A percentile compares a stretch with the other conserved stretches of the same genome.
Evolutionary conservation across 257 asterid genomes (phyloP).

Genomic region (Solanum ahanhuiri): DNA sequence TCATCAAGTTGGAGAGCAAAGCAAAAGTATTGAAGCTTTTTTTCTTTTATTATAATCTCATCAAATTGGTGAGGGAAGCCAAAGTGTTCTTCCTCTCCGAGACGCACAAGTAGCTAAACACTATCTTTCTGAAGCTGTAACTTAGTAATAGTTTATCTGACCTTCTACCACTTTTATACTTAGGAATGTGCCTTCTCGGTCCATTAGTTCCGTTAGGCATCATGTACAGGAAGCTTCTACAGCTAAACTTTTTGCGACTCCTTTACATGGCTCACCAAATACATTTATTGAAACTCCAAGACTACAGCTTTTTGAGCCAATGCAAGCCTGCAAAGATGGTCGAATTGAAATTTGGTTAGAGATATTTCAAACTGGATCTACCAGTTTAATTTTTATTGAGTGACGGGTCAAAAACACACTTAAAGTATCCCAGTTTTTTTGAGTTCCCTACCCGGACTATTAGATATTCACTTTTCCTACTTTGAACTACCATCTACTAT

Average conservation of each 20-base stretch:
- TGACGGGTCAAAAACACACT: background rate
- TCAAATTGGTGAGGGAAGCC: background rate
- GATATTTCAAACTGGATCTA: background rate
- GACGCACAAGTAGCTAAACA: background rate
- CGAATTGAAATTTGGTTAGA: background rate
- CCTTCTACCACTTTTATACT: background rate
- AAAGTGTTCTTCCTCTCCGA: background rate
- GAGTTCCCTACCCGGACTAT: background rate
- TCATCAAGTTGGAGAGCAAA: background rate
- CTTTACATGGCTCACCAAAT: constrained; percentile 76
- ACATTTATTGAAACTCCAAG: constrained; percentile 45
- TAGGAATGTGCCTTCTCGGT: background rate
- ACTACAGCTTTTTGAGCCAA: constrained; percentile 63
- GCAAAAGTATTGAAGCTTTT: background rate
- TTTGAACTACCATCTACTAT: background rate
- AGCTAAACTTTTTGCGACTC: constrained; percentile 53
- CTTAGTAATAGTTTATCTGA: background rate
- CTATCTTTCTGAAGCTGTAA: background rate
- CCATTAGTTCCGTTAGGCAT: background rate
- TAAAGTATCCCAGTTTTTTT: background rate
- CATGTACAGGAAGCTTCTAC: constrained; percentile 78
- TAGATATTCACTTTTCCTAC: background rate
- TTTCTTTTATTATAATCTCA: background rate
- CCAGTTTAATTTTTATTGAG: background rate
- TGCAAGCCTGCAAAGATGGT: constrained; percentile 48